These are phyloP conservation scores for Nymphaea colorata DNA, from an alignment of 164 flowering plant species.

Conservation along the genomic window DNA sequence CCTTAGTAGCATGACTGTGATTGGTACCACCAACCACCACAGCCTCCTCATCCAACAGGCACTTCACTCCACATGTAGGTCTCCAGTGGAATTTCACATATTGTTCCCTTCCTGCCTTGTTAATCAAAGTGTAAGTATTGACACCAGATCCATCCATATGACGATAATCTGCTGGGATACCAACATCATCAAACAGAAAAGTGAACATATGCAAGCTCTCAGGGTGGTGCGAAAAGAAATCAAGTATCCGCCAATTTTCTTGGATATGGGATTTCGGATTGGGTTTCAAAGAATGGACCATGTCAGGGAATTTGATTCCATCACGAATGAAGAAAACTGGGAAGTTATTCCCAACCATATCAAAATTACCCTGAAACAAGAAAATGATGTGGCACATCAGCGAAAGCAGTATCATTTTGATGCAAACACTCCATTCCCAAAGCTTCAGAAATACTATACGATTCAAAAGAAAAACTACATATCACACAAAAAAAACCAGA, in stretches of 20 bases:
- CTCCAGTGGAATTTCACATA: slow-evolving; percentile 98
- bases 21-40: slow-evolving; percentile 77
- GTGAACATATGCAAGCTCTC: slow-evolving; percentile 90
- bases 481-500: too few species aligned
- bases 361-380: slow-evolving; percentile 49
- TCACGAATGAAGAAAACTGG: slow-evolving; percentile 81
- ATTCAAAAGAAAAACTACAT: background rate
- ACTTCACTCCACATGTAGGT: slow-evolving; percentile 94
- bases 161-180: slow-evolving; percentile 83
- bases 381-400: background rate
- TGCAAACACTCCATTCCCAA: background rate
- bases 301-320: slow-evolving; percentile 78
- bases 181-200: slow-evolving; percentile 84
- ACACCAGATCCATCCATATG: slow-evolving; percentile 99
- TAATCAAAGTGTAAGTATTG: slow-evolving; percentile 70
- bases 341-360: slow-evolving; percentile 78
- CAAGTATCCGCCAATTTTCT: slow-evolving; percentile 73
- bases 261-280: slow-evolving; percentile 83
- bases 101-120: slow-evolving; percentile 66
- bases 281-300: slow-evolving; percentile 78
- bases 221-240: slow-evolving; percentile 86
- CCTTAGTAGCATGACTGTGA: slow-evolving; percentile 98
- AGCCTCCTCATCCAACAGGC: slow-evolving; percentile 76
- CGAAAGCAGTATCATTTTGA: background rate
- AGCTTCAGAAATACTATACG: background rate